These are phyloP conservation scores for Ceratobasidium sp. DNA, from an alignment of 1,284 basidiomycete species.

Conservation along the genomic window DNA sequence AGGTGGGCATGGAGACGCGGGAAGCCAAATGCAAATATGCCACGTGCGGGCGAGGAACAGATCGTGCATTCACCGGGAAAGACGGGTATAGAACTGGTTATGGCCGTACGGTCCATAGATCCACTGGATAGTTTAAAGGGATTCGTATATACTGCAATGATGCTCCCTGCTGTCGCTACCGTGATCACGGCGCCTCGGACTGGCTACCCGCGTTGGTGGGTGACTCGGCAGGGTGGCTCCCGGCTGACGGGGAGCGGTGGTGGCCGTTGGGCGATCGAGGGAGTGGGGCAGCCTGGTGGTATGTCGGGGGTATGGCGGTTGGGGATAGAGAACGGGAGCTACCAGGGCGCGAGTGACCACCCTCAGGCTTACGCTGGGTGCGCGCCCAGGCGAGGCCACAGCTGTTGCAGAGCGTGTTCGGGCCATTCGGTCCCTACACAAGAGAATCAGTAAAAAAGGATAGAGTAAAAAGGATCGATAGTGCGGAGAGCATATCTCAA, in stretches of 20 bases:
- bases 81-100: constrained; percentile 30
- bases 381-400: constrained; percentile 39
- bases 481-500: neutral
- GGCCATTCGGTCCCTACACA: constrained; percentile 22
- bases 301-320: constrained; percentile 1
- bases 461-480: constrained; percentile 2
- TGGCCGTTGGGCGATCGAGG: constrained; percentile 12
- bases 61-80: neutral
- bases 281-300: constrained; percentile 20
- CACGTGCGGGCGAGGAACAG: constrained; percentile 33
- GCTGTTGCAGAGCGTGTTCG: constrained; percentile 38
- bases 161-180: neutral
- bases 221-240: constrained; percentile 13
- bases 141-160: constrained; percentile 10
- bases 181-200: neutral
- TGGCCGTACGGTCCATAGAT: constrained; percentile 26
- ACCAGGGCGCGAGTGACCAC: constrained; percentile 8
- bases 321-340: constrained; percentile 26
- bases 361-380: constrained; percentile 35
- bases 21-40: constrained; percentile 18
- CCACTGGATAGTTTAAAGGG: neutral
- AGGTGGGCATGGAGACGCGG: constrained; percentile 25
- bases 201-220: neutral
- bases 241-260: constrained; percentile 1
- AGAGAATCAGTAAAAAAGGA: constrained; percentile 20